Evolutionary conservation across 2,329 filamentous ascomycete species (phyloP).

Genomic region (Cordyceps militaris): DNA sequence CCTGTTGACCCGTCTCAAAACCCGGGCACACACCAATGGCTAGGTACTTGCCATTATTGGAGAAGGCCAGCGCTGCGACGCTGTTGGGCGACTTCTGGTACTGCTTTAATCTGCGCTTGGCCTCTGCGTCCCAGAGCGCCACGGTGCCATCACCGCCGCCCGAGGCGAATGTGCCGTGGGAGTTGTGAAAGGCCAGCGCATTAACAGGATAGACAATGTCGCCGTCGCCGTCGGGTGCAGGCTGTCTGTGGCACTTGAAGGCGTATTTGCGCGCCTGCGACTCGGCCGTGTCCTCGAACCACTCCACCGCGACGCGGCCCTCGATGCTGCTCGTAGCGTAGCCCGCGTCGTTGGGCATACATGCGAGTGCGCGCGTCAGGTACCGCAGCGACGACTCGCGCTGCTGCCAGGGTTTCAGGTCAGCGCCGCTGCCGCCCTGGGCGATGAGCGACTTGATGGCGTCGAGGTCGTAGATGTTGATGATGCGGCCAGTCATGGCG

Average conservation of each 20-base stretch:
- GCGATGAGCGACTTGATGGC: constrained; percentile 52
- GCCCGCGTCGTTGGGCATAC: constrained; percentile 93
- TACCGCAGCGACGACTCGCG: constrained; percentile 93
- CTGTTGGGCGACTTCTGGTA: constrained; percentile 79
- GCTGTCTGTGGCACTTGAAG: constrained; percentile 94
- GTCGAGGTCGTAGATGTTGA: constrained; percentile 88
- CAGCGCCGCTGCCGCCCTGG: constrained; percentile 33
- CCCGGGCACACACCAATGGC: constrained; percentile 78
- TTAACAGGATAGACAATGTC: constrained; percentile 92
- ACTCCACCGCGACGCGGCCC: constrained; percentile 91
- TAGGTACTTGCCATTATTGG: constrained; percentile 66
- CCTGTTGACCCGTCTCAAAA: constrained; percentile 80
- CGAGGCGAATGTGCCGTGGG: constrained; percentile 77
- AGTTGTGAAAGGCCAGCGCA: constrained; percentile 78
- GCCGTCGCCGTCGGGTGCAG: constrained; percentile 51
- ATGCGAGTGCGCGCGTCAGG: constrained; percentile 85
- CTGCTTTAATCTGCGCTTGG: constrained; percentile 82
- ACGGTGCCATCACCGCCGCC: constrained; percentile 87
- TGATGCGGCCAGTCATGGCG: constrained; percentile 88
- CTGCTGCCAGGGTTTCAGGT: constrained; percentile 78
- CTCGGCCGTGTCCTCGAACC: constrained; percentile 85
- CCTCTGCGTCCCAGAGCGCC: constrained; percentile 87
- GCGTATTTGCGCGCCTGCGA: constrained; percentile 93
- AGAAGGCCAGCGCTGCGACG: constrained; percentile 72
- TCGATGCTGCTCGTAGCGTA: constrained; percentile 93